A percentile compares a stretch with the other conserved stretches of the same genome.
Evolutionary conservation across 768 basidiomycete genomes (phyloP).

Genomic region (Macrolepiota fuliginosa): DNA sequence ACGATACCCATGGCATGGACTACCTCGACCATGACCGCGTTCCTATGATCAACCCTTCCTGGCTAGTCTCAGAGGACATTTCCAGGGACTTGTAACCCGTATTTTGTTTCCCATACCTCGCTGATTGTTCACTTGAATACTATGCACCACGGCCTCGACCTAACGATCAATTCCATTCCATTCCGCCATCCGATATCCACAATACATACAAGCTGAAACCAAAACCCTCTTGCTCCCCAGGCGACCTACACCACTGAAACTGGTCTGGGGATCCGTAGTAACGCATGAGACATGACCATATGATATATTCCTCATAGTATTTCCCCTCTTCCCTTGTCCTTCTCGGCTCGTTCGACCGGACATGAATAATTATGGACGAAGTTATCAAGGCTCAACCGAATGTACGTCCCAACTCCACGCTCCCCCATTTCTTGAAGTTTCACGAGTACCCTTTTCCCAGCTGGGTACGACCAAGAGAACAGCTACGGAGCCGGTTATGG

Average conservation of each 20-base stretch:
- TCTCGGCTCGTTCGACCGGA: no score
- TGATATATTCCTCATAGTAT: background rate
- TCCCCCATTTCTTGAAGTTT: no score
- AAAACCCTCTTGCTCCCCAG: background rate
- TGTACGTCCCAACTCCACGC: no score
- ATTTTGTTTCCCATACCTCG: no score
- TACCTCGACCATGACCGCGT: background rate
- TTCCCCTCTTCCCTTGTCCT: background rate
- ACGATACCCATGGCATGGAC: background rate
- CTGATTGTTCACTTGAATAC: no score
- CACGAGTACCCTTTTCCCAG: no score
- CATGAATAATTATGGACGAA: background rate
- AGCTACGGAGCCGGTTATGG: background rate
- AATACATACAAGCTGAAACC: background rate
- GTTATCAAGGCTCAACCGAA: background rate
- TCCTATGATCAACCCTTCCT: background rate
- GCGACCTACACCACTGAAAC: background rate
- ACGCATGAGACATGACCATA: background rate
- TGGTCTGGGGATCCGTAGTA: background rate
- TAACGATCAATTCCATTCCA: background rate
- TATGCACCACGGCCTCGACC: background rate
- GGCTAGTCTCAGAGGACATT: background rate
- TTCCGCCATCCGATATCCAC: no score
- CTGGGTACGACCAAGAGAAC: background rate
- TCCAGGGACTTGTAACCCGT: no score